Percentiles rank a stretch among this genome's conserved stretches.
Conservation (phyloP, 2,329 filamentous ascomycete species). For the Pestalotiopsis sp. region DNA sequence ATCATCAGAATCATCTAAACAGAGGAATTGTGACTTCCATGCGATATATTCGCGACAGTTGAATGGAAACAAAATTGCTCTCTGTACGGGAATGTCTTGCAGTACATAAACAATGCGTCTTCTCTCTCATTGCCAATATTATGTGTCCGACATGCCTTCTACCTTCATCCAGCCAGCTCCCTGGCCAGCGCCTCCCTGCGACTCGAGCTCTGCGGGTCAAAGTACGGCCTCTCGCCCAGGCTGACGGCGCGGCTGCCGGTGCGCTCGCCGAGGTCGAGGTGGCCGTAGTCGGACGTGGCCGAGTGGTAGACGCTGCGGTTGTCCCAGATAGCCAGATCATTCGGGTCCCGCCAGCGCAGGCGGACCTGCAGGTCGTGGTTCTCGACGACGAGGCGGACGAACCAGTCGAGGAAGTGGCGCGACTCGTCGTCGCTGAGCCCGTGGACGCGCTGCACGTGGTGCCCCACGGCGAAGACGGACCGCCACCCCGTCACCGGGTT, state of each 20-base stretch:
- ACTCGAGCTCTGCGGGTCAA: slow-evolving; percentile 47
- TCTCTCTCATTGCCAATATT: no score
- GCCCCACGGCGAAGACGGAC: slow-evolving; percentile 37
- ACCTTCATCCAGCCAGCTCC: background rate
- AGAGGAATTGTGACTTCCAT: no score
- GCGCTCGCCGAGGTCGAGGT: slow-evolving; percentile 45
- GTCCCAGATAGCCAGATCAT: slow-evolving; percentile 56
- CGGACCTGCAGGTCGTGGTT: slow-evolving; percentile 33
- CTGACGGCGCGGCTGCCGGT: slow-evolving; percentile 49
- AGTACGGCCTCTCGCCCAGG: slow-evolving; percentile 52
- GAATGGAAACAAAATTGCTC: no score
- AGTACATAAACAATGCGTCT: no score
- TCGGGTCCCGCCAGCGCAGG: slow-evolving; percentile 34
- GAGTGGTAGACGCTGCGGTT: slow-evolving; percentile 57
- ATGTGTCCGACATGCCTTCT: background rate
- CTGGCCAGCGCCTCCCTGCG: slow-evolving; percentile 41
- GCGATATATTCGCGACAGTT: no score
- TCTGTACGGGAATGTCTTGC: no score
- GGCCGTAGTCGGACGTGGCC: slow-evolving; percentile 53
- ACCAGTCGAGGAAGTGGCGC: slow-evolving; percentile 24
- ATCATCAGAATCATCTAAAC: no score
- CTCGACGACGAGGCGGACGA: slow-evolving; percentile 28
- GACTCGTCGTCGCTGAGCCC: slow-evolving; percentile 27
- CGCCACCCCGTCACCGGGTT: slow-evolving; percentile 69
- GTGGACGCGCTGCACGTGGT: slow-evolving; percentile 28